Base-by-base conservation (phyloP, 1,139 yeast genomes). In the Zhuliangozyma parablackwelliae region DNA sequence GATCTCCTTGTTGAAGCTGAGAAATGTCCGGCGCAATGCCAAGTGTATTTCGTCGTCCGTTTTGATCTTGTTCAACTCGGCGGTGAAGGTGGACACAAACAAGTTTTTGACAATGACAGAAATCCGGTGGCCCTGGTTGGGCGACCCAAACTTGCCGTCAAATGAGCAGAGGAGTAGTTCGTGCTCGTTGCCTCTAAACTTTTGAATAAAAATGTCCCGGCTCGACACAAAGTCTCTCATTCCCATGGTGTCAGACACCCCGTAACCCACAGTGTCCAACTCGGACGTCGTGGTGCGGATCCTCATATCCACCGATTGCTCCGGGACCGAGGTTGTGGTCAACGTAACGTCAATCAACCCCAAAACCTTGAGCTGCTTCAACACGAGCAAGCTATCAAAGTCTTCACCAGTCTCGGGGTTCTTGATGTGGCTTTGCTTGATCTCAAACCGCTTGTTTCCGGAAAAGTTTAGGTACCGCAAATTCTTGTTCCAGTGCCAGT, bases 311-410 rank as follows among this genome's bases (percentile, higher is more conserved):
- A 78, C 77, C 13, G 79, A 73, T 57, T 90, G 97, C 57, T 92
- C 98, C 2, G 97, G 97, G 7, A 90, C 87, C 2, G 82, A 70
- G 12, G 76, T 69, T 0, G 95, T 83, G 1, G 96, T 88, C 47
- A 92, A 72, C 1, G 98, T 92, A 16, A 92, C 95, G 67, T 94
- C 99, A 80, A 92, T 89, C 43, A 92, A 71, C 1, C 98, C 97
- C 34, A 92, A 66, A 6, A 86, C 79, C 46, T 76, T 78, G 45
- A 92, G 65, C 30, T 84, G 72, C 39, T 83, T 81, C 53, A 94
- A 65, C 2, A 80, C 82, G 12, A 87, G 73, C 46, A 92, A 80
- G 53, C 88, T 89, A 50, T 92, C 94, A 43, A 86, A 69, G 47
- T 79, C 80, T 51, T 69, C 68, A 29, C 67, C 61, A 35, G 71